Evolutionary conservation across 495 filamentous ascomycete genomes (phyloP).

Genomic region (Penicillium canariense): DNA sequence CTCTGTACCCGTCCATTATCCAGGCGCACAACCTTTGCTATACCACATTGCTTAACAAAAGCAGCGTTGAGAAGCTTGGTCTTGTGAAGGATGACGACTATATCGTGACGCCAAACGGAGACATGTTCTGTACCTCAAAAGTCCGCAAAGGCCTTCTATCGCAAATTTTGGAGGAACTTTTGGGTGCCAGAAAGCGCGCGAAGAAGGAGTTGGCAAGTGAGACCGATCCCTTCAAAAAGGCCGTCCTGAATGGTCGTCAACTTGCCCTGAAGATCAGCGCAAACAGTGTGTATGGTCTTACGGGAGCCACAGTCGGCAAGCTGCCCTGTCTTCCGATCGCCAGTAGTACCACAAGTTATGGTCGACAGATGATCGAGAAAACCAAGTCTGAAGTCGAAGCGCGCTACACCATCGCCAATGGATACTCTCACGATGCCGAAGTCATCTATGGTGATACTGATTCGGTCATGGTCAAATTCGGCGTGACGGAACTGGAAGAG

Average conservation of each 20-base stretch:
- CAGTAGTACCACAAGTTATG: conserved; percentile 92
- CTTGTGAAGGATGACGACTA: conserved; percentile 89
- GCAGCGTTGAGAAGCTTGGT: conserved; percentile 65
- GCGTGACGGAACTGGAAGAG: conserved; percentile 74
- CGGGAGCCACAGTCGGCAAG: conserved; percentile 93
- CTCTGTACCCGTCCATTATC: conserved; percentile 97
- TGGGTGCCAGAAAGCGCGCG: conserved; percentile 85
- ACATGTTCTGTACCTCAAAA: conserved; percentile 87
- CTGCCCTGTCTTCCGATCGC: conserved; percentile 93
- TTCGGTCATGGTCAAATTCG: conserved; percentile 99
- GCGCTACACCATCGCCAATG: conserved; percentile 87
- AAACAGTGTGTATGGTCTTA: conserved; percentile 97
- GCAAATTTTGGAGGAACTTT: conserved; percentile 91
- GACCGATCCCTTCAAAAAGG: conserved; percentile 95
- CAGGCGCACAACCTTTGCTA: conserved; percentile 99
- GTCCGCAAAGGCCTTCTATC: conserved; percentile 89
- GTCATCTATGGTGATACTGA: conserved; percentile 99
- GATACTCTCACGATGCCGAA: conserved; percentile 87
- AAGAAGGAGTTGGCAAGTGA: conserved; percentile 88
- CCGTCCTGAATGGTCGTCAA: conserved; percentile 95
- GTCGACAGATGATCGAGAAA: conserved; percentile 97
- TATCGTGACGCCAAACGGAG: conserved; percentile 89
- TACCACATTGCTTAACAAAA: conserved; percentile 86
- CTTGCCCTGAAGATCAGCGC: conserved; percentile 95
- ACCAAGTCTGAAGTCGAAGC: conserved; percentile 91